phyloP scores from a whole-genome alignment of 2,329 filamentous ascomycete genomes.

The Orbilia blumenaviensis region DNA sequence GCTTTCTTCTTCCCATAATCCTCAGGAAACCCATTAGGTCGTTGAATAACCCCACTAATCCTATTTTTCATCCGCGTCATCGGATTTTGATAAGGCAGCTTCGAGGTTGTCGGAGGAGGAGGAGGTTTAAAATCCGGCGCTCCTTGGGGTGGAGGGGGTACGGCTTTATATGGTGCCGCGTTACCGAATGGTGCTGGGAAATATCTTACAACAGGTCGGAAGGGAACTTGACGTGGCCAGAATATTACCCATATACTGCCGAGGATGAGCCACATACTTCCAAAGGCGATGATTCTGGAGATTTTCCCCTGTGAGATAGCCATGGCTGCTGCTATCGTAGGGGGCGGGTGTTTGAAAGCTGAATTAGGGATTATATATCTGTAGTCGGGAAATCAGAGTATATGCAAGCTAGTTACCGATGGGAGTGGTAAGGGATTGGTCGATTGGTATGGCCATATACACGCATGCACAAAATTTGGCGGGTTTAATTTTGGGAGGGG shows the following conservation, averaged over 20 bases:
- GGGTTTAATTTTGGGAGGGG: no score
- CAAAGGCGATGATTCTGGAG: conserved; percentile 4
- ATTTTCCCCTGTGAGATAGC: conserved; percentile 15
- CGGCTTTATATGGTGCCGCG: not conserved
- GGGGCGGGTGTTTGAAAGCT: not conserved
- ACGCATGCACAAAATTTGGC: no score
- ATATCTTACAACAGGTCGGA: not conserved
- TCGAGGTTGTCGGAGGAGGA: not conserved
- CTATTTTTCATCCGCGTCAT: not conserved
- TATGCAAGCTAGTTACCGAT: no score
- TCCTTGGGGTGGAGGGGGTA: no score
- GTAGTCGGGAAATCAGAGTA: no score
- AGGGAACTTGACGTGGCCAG: not conserved
- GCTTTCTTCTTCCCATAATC: not conserved
- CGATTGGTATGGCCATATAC: no score
- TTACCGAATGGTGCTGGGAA: not conserved
- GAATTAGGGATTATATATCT: not conserved
- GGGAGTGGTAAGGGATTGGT: no score
- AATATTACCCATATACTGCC: conserved; percentile 22
- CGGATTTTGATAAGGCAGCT: not conserved
- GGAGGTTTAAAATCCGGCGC: not conserved
- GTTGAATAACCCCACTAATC: not conserved
- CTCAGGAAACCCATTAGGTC: not conserved
- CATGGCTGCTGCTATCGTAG: not conserved
- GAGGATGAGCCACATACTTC: conserved; percentile 13